A percentile compares a stretch with the other conserved stretches of the same genome.
These are phyloP conservation scores for Deakozyma indianensis DNA, from an alignment of 805 yeast genomes.

Conservation along the genomic window DNA sequence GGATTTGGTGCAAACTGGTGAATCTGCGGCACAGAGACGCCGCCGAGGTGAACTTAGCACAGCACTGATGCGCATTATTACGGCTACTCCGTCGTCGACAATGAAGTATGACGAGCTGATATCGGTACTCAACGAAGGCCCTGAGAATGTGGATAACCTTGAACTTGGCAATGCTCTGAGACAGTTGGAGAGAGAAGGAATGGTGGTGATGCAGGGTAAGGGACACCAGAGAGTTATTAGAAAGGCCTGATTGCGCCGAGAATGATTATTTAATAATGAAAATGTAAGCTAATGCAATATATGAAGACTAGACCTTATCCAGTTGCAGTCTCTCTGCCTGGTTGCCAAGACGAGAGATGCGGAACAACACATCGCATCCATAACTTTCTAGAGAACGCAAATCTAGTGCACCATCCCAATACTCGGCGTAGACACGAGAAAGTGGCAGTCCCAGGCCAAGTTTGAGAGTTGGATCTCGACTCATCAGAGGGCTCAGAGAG, in stretches of 20 bases:
- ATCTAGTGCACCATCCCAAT: constrained; percentile 87
- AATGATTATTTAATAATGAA: background rate
- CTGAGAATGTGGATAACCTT: constrained; percentile 49
- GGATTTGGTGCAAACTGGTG: constrained; percentile 95
- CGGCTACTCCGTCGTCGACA: constrained; percentile 17
- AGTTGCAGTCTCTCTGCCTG: constrained; percentile 48
- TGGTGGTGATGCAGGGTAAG: constrained; percentile 54
- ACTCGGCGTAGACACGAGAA: constrained; percentile 86
- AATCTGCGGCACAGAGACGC: constrained; percentile 72
- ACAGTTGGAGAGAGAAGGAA: constrained; percentile 58
- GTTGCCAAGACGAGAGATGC: constrained; percentile 64
- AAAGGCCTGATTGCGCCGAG: constrained; percentile 7
- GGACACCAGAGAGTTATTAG: constrained; percentile 51
- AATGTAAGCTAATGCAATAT: background rate
- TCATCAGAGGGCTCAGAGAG: constrained; percentile 49
- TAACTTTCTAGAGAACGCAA: constrained; percentile 79
- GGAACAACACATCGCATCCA: constrained; percentile 79
- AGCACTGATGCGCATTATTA: constrained; percentile 42
- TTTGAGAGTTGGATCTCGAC: constrained; percentile 60
- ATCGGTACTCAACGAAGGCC: constrained; percentile 50
- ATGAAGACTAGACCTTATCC: constrained; percentile 42
- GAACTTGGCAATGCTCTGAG: constrained; percentile 58
- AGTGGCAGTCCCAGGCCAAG: constrained; percentile 84
- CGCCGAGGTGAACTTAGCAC: constrained; percentile 58
- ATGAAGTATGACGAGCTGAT: constrained; percentile 47